Base-by-base conservation (phyloP, 2,329 filamentous ascomycete genomes). In the Aspergillus tanneri region DNA sequence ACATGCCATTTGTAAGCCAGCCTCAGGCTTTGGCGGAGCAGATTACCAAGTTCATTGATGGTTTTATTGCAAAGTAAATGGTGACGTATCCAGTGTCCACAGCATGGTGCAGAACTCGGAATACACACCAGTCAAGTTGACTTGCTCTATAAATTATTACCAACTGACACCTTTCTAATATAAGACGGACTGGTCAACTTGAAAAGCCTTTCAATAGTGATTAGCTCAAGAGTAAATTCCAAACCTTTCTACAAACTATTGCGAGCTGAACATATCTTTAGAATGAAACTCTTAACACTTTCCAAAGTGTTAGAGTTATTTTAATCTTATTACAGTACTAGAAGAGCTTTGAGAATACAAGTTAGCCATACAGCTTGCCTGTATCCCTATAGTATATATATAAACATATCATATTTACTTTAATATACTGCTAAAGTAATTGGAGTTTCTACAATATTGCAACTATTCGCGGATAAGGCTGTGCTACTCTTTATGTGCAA, bases 1-100 rank as follows among this genome's bases (percentile, higher is more conserved):
- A 47, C 21, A 47, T 47, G 44, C 44, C 44, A 4, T 47, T 47
- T 36, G 21, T 41, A 21, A 47, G 44, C 22, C 44, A 41, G 37
- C 37, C 44, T 21, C 22, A 23, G 37, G 44, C 37, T 23, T 18
- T 47, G 37, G 44, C 28, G 28, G 37, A 47, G 28, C 44, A 41
- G 22, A 36, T 47, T 18, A n/a, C 9, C 22, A 41, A 36, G 28
- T 47, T 47, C 12, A 23, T 41, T 25, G 37, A 47, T 27, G 37
- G 23, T 0, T 47, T 47, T 36, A 4, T 41, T 16, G 44, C 44
- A 9, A 47, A 28, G 22, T 47, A 36, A 25, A 34, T 34, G 5
- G 16, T 34, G 30, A 11, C 30, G 7, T 34, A 18, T 34, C n/a
- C 4, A 10, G 24, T 32, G n/a, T 19, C 12, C 2, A 35, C 7